Percentiles rank a stretch among this genome's conserved stretches.
Conservation (phyloP, 306 rosid species). For the Spatholobus suberectus region DNA sequence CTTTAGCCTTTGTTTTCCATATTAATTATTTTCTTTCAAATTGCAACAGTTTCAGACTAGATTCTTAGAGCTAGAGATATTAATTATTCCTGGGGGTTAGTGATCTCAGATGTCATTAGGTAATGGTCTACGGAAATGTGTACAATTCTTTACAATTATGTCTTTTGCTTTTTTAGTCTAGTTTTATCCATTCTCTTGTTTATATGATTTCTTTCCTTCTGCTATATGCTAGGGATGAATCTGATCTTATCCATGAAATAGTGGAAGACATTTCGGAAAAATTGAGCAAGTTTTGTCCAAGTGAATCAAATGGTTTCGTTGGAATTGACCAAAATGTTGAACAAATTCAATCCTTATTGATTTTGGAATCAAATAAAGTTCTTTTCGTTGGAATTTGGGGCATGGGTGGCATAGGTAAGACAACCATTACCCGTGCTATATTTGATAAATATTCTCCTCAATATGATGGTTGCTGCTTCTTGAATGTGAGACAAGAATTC, state of each 20-base stretch:
- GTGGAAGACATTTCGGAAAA: background rate
- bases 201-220: background rate
- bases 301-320: background rate
- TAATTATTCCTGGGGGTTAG: too few species aligned
- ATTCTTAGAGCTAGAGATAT: too few species aligned
- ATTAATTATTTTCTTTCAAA: too few species aligned
- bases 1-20: too few species aligned
- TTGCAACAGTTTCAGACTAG: too few species aligned
- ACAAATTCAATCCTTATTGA: background rate
- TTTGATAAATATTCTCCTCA: background rate
- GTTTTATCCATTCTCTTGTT: background rate
- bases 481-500: constrained; percentile 12
- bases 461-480: constrained; percentile 33
- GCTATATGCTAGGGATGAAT: background rate
- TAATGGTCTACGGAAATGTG: too few species aligned
- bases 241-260: background rate
- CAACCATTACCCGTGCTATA: constrained; percentile 30
- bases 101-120: too few species aligned
- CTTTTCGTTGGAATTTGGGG: constrained; percentile 46
- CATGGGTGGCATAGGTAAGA: constrained; percentile 43
- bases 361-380: background rate
- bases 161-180: background rate
- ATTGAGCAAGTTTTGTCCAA: background rate
- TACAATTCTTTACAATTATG: too few species aligned
- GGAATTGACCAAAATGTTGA: background rate